Evolutionary conservation across 306 rosid genomes (phyloP).

Genomic region (Clitoria ternatea): DNA sequence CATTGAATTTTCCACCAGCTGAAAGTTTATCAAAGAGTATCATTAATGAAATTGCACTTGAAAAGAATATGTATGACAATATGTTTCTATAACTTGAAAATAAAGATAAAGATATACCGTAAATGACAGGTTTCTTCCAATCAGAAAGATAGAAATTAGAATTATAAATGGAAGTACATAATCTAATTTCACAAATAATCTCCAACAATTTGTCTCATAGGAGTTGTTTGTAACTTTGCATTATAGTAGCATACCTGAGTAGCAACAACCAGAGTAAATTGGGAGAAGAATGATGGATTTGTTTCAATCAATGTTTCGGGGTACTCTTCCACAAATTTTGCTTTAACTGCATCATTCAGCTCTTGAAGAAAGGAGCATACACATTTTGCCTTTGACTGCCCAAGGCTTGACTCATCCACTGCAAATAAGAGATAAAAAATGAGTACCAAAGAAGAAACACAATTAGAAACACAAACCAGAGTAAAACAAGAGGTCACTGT

Average conservation of each 20-base stretch:
- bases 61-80: not conserved
- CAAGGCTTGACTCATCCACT: constrained; percentile 84
- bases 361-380: constrained; percentile 96
- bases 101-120: not conserved
- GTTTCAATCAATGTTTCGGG: constrained; percentile 78
- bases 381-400: constrained; percentile 90
- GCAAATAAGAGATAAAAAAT: constrained; percentile 8
- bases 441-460: not conserved
- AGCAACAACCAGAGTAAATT: constrained; percentile 86
- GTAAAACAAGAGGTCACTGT: constrained; percentile 1
- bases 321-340: constrained; percentile 85
- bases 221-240: constrained; percentile 17
- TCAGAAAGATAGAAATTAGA: not conserved
- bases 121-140: not conserved
- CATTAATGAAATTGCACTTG: constrained; percentile 23
- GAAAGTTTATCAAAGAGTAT: constrained; percentile 30
- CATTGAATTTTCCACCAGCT: constrained; percentile 84
- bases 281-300: constrained; percentile 86
- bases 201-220: not conserved
- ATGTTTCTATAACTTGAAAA: not conserved
- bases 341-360: constrained; percentile 93
- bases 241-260: constrained; percentile 63
- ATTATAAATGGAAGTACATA: not conserved
- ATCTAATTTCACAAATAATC: not conserved
- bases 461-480: not conserved